These are phyloP conservation scores for Agrostemma githago DNA, from an alignment of 148 eudicot genomes.

Conservation along the genomic window DNA sequence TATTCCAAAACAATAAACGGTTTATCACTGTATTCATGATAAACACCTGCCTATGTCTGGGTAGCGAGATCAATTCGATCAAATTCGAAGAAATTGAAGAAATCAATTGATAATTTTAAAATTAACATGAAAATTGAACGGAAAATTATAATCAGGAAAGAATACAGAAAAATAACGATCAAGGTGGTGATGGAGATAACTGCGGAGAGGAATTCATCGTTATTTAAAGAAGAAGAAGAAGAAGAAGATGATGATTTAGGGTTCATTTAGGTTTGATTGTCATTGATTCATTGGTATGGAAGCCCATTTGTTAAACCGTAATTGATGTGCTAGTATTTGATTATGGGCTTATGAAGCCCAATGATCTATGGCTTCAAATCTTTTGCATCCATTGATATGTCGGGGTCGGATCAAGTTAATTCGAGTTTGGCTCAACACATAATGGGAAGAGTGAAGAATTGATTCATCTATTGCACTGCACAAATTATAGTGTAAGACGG, in stretches of 20 bases:
- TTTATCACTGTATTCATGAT: not conserved
- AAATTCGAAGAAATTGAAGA: not conserved
- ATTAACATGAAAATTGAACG: not conserved
- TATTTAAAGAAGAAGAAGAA: not conserved
- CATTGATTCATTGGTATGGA: not conserved
- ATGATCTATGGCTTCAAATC: too few species aligned
- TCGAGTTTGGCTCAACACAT: too few species aligned
- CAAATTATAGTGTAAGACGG: too few species aligned
- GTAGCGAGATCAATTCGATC: not conserved
- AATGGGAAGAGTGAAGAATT: too few species aligned
- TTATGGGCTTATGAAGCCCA: too few species aligned
- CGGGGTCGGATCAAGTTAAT: too few species aligned
- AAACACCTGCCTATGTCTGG: slow-evolving; percentile 10
- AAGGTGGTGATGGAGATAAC: not conserved
- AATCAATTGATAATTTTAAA: too few species aligned
- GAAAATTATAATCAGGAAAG: not conserved
- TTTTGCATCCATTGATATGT: too few species aligned
- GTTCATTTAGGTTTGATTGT: not conserved
- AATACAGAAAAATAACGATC: too few species aligned
- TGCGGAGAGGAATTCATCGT: not conserved
- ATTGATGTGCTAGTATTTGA: too few species aligned
- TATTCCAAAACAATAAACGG: slow-evolving; percentile 2
- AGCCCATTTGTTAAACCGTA: not conserved
- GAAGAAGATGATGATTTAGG: not conserved
- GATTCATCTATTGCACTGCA: too few species aligned